Conservation (phyloP, 768 basidiomycete genomes). For the Kwoniella mangroviensis region DNA sequence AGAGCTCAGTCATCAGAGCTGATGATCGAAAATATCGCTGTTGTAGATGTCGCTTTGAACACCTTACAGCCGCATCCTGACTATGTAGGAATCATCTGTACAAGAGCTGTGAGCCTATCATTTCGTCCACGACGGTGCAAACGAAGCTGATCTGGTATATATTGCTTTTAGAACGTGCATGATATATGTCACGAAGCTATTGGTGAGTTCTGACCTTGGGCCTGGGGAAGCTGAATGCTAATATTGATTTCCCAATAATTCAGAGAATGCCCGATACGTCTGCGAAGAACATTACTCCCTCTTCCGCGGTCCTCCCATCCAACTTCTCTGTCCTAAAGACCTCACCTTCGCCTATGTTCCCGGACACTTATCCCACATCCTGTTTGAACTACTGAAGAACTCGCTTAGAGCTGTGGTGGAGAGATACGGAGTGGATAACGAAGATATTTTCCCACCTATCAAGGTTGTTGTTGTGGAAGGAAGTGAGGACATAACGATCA, state of each 20-base stretch:
- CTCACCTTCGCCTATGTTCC: conserved; percentile 94
- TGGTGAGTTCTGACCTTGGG: conserved; percentile 31
- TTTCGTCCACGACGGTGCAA: background rate
- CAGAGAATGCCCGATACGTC: conserved; percentile 79
- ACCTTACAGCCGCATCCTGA: conserved; percentile 83
- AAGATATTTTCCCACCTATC: conserved; percentile 82
- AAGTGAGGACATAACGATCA: conserved; percentile 98
- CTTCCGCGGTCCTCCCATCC: conserved; percentile 94
- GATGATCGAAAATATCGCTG: background rate
- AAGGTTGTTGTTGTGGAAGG: conserved; percentile 95
- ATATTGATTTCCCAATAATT: no score
- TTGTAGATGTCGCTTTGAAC: conserved; percentile 89
- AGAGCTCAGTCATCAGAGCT: background rate
- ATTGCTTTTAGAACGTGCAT: conserved; percentile 72
- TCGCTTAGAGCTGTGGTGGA: conserved; percentile 96
- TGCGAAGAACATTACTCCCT: conserved; percentile 94
- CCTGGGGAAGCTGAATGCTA: no score
- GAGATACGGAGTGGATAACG: conserved; percentile 79
- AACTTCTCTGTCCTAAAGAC: conserved; percentile 87
- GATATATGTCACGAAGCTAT: conserved; percentile 98
- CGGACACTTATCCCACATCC: conserved; percentile 95
- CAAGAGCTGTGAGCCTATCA: conserved; percentile 68
- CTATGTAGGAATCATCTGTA: conserved; percentile 98
- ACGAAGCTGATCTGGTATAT: conserved; percentile 16
- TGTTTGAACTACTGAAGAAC: conserved; percentile 97